Evolutionary conservation across 148 eudicot genomes (phyloP).

Genomic region (Nepenthes mirabilis): DNA sequence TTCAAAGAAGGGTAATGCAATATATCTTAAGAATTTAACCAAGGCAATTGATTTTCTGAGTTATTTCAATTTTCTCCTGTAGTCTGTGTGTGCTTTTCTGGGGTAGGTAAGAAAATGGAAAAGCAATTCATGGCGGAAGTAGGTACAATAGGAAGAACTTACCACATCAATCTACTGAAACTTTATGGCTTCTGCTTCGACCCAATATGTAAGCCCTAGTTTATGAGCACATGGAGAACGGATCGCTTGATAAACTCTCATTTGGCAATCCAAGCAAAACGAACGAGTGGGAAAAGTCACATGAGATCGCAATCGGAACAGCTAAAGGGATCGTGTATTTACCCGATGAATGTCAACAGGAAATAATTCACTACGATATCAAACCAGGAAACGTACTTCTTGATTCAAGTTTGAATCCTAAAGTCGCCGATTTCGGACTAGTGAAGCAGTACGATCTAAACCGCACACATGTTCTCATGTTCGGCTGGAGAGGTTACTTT

Average conservation of each 20-base stretch:
- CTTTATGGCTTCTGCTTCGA: constrained; percentile 25
- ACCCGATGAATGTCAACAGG: constrained; percentile 20
- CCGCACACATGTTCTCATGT: constrained; percentile 15
- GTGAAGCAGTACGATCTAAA: constrained; percentile 15
- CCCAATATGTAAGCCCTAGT: constrained; percentile 16
- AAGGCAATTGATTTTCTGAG: too few relatives aligned
- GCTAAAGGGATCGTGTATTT: constrained; percentile 20
- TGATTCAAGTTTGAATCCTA: constrained; percentile 13
- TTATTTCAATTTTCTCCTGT: too few relatives aligned
- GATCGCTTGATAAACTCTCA: constrained; percentile 10
- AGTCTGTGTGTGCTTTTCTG: too few relatives aligned
- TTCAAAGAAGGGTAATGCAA: too few relatives aligned
- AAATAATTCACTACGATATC: constrained; percentile 23
- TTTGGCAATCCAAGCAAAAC: constrained; percentile 1
- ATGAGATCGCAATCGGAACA: constrained; percentile 18
- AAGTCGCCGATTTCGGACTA: constrained; percentile 22
- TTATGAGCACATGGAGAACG: constrained; percentile 22
- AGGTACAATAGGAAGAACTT: constrained; percentile 20
- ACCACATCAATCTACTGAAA: constrained; percentile 20
- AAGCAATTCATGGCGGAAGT: constrained; percentile 33
- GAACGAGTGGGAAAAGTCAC: constrained; percentile 2
- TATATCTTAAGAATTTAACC: too few relatives aligned
- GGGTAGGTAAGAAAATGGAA: constrained; percentile 8
- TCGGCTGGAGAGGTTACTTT: constrained; percentile 7
- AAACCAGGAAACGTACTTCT: constrained; percentile 22